Conservation (phyloP, 2,329 filamentous ascomycete genomes). For the Colletotrichum kahawae region DNA sequence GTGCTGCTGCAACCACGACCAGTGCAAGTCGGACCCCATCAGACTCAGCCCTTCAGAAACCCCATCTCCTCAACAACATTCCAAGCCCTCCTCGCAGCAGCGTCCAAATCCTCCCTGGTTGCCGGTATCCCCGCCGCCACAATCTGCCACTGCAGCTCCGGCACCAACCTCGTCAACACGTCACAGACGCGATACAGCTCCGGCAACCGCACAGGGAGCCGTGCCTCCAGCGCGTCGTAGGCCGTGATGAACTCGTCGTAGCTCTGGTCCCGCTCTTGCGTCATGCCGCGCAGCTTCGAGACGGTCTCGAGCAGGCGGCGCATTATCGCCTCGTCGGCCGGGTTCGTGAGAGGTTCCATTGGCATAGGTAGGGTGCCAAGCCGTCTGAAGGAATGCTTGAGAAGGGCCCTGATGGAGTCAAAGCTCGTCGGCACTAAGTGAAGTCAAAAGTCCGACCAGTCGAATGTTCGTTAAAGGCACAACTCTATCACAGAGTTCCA, state of each 20-base stretch:
- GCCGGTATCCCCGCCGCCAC: background rate
- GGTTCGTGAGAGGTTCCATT: background rate
- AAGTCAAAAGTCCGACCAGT: fast-evolving
- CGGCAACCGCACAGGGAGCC: background rate
- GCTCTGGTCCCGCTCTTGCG: background rate
- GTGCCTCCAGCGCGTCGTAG: background rate
- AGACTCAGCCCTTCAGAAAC: background rate
- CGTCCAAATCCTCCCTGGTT: background rate
- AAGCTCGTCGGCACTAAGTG: background rate
- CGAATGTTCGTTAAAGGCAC: background rate
- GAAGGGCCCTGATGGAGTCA: background rate
- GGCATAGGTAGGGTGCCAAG: fast-evolving
- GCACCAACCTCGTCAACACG: background rate
- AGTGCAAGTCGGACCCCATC: background rate
- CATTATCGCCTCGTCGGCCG: background rate
- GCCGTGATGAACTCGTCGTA: background rate
- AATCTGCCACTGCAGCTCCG: background rate
- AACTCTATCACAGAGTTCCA: background rate
- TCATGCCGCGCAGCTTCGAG: background rate
- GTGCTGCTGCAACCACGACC: background rate
- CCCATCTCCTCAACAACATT: background rate
- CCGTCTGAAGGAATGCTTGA: background rate
- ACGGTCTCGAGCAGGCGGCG: background rate
- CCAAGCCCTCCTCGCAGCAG: background rate
- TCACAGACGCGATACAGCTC: background rate